Evolutionary conservation across 768 basidiomycete genomes (phyloP).

Genomic region (Pholiota molesta): DNA sequence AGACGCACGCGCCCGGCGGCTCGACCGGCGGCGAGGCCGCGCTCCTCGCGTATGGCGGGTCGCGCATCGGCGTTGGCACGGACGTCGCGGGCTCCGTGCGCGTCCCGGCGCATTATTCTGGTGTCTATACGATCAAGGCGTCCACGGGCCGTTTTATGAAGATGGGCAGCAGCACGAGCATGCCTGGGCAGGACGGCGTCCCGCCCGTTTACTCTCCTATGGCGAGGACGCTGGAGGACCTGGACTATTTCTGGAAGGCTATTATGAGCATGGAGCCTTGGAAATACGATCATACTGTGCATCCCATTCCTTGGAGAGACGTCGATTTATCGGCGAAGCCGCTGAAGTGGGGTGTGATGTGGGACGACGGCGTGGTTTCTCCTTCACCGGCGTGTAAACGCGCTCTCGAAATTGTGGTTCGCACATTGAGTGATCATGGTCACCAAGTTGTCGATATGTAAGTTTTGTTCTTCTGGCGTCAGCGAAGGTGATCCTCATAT

Average conservation of each 20-base stretch:
- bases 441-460: conserved; percentile 54
- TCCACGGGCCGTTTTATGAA: conserved; percentile 51
- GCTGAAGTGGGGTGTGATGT: conserved; percentile 61
- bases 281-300: conserved; percentile 60
- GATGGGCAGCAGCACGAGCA: conserved; percentile 45
- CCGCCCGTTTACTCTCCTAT: conserved; percentile 59
- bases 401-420: conserved; percentile 51
- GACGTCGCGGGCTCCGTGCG: conserved; percentile 74
- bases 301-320: conserved; percentile 44
- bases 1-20: conserved; percentile 59
- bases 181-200: conserved; percentile 65
- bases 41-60: conserved; percentile 61
- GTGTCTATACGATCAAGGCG: conserved; percentile 59
- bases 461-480: conserved; percentile 10
- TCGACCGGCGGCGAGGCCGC: conserved; percentile 72
- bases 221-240: conserved; percentile 60
- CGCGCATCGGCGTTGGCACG: conserved; percentile 65
- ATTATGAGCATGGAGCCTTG: conserved; percentile 65
- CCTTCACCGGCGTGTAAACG: conserved; percentile 64
- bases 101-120: conserved; percentile 67
- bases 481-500: no score
- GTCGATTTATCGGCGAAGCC: conserved; percentile 32
- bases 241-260: conserved; percentile 66
- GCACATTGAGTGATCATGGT: conserved; percentile 45
- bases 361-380: conserved; percentile 63